Evolutionary conservation across 1,284 basidiomycete species (phyloP), one percentile per base, ranked within the genome.

Genomic region (Leccinum solheimii): DNA sequence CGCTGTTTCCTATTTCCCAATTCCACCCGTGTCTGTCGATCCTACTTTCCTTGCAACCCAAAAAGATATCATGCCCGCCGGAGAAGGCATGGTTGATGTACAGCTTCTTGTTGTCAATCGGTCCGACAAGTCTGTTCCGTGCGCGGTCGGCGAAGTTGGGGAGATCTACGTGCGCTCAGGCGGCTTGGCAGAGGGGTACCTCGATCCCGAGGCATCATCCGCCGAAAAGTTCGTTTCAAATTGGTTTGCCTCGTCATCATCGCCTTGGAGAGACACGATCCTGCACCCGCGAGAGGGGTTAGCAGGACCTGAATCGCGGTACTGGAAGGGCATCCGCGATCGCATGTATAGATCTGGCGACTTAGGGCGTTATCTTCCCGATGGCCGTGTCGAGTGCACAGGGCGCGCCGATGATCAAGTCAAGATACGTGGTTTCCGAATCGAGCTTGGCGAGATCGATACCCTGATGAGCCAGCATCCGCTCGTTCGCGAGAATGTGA

Each of bases 351-450:
- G 94, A 66, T 96, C 95, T 27, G 97, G 97, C 34, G 97, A 99
- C 77, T 82, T 99, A 2, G 97, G 97, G 3, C 86, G 97, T 14
- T 99, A 99, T 78, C 81, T 94, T 32, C 94, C 97, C 2, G 87
- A 94, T 73, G 97, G 97, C 4, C 88, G 86, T 45, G 97, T 99
- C 16, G 97, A 99, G 75, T 99, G 97, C 77, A 97, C 94, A 0
- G 97, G 97, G 10, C 88, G 97, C 55, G 96, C 96, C 5, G 97
- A 99, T 74, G 97, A 99, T 74, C 97, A 99, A 76, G 94, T 99
- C 79, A 99, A 99, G 81, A 99, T 99, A 76, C 93, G 97, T 64
- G 97, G 97, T 7, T 99, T 99, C 88, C 85, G 97, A 38, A 99
- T 99, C 74, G 97, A 99, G 78, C 85, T 99, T 6, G 97, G 97